Evolutionary conservation across 1,139 yeast species (phyloP).

Genomic region (Pichiaceae sp.): DNA sequence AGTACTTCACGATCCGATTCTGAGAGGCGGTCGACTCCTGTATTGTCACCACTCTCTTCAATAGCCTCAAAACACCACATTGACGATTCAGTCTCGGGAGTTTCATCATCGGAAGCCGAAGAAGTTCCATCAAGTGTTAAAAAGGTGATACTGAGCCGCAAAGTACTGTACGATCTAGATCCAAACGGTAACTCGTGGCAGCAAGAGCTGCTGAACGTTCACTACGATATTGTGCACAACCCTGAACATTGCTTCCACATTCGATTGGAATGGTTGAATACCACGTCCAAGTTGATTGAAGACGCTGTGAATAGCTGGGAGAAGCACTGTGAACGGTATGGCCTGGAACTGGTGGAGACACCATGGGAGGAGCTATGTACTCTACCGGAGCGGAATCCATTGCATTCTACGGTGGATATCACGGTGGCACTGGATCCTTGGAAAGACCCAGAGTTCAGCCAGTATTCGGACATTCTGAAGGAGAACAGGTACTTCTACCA

Average conservation of each 20-base stretch:
- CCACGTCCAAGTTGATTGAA: slow-evolving; percentile 83
- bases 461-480: slow-evolving; percentile 29
- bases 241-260: slow-evolving; percentile 94
- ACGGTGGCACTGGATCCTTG: slow-evolving; percentile 61
- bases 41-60: neutral
- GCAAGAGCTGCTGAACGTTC: slow-evolving; percentile 74
- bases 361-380: slow-evolving; percentile 86
- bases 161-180: slow-evolving; percentile 70
- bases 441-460: slow-evolving; percentile 46
- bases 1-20: neutral
- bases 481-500: slow-evolving; percentile 44
- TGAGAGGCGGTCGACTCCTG: neutral
- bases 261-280: slow-evolving; percentile 85
- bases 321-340: slow-evolving; percentile 77
- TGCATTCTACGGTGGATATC: slow-evolving; percentile 75
- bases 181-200: slow-evolving; percentile 63
- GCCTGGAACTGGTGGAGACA: slow-evolving; percentile 79
- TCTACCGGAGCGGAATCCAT: slow-evolving; percentile 71
- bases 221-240: slow-evolving; percentile 86
- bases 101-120: neutral
- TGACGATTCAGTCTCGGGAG: slow-evolving; percentile 2
- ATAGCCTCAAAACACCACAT: neutral
- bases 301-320: slow-evolving; percentile 80
- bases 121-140: slow-evolving; percentile 3
- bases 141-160: slow-evolving; percentile 44